Evolutionary conservation across 176 grass and related monocot genomes (phyloP), one percentile per base, ranked within the genome.

Genomic region (Oryza rufipogon): DNA sequence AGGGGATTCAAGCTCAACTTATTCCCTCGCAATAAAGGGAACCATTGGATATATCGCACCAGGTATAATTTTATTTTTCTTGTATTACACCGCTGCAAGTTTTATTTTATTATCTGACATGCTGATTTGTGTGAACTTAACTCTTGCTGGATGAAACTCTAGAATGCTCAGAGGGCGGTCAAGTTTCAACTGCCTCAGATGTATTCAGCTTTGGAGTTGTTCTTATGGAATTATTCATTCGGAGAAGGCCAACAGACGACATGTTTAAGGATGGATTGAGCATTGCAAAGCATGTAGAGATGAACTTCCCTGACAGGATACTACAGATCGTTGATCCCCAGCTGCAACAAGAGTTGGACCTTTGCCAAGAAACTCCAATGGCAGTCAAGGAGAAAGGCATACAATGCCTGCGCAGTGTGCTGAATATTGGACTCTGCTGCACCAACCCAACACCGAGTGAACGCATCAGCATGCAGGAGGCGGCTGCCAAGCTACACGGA

Each of bases 1-100:
- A 11, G 5, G 11, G 0, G n/a, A 41, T 0, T 65, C 66, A 30
- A 11, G 7, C 38, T 72, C 42, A 0, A 23, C 4, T 7, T 54
- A 69, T 41, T 78, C 54, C 0, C 1, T 30, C 9, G 73, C 49
- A 17, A 20, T 77, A 4, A 71, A 51, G 0, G 79, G 80, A 22
- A 88, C 80, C 4, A 66, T 83, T 8, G 80, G 80, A 83, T 83
- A 87, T 75, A 47, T 75, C 34, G 70, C 85, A 22, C 85, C 77
- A 67, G 84, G 84, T 86, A n/a, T n/a, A n/a, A n/a, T n/a, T n/a
- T n/a, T n/a, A n/a, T n/a, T n/a, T n/a, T n/a, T n/a, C n/a, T n/a
- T n/a, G n/a, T n/a, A n/a, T n/a, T n/a, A n/a, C n/a, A n/a, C n/a
- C n/a, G n/a, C n/a, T n/a, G n/a, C n/a, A n/a, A n/a, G n/a, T n/a